Base-by-base conservation (phyloP, 768 basidiomycete genomes). In the Russula sp. region DNA sequence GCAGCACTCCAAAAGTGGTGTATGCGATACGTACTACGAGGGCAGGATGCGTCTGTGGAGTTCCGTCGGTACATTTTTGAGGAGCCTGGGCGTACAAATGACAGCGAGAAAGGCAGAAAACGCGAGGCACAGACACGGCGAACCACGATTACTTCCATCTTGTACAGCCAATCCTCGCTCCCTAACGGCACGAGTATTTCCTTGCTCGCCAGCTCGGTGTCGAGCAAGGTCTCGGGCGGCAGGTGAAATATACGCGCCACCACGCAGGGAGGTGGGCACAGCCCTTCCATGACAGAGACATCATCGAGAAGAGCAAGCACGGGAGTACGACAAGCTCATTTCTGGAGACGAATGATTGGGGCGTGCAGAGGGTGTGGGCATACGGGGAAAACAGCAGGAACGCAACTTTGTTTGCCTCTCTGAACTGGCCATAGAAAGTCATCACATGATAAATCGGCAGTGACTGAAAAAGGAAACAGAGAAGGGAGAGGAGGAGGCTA, bases 371-470 rank as follows among this genome's bases (percentile, higher is more conserved):
- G 2, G 79, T 78, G 68, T 87, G 79, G 18, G 91, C 27, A 27
- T 27, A 72, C 0, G 84, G 80, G 44, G 79, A 81, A 57, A 77
- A 60, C 2, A 84, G 70, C 0, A 88, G 85, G 2, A 95, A 77
- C 1, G 75, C 83, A n/a, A 95, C 88, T 76, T 75, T 96, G 60
- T 83, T 72, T 0, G 94, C 93, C 74, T 96, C 94, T 61, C 93
- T 79, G 52, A 81, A 81, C 93, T 52, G 7, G 16, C 22, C 27
- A 65, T 11, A 13, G 22, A 49, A 44, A 10, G 52, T 8, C 14
- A 6, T 31, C 27, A 27, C 27, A 27, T 27, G 27, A 27, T 27
- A 2, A 27, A 13, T 11, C 39, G 2, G 39, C 1, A 2, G 7
- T 9, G 8, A 13, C 32, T 2, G 27, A 16, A 49, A 13, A 39